phyloP scores from a whole-genome alignment of 768 basidiomycete species.

The Russula sp. region DNA sequence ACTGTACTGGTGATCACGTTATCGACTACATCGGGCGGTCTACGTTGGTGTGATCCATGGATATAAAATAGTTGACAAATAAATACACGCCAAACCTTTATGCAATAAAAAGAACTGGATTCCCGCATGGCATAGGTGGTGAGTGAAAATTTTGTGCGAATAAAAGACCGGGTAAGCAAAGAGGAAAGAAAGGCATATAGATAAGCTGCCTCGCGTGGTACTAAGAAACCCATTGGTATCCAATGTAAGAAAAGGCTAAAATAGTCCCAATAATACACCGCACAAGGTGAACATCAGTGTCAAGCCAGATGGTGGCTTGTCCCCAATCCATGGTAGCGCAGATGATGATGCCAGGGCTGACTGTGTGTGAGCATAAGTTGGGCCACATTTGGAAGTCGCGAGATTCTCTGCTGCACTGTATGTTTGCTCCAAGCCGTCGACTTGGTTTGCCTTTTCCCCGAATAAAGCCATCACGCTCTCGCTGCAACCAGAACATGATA shows the following conservation, averaged over 20 bases:
- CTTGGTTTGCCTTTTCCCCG: slow-evolving; percentile 31
- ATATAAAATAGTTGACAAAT: no score
- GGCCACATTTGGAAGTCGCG: slow-evolving; percentile 45
- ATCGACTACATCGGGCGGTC: no score
- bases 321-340: neutral
- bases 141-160: no score
- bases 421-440: slow-evolving; percentile 37
- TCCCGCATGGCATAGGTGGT: no score
- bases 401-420: slow-evolving; percentile 43
- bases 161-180: no score
- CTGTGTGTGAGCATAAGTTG: slow-evolving; percentile 31
- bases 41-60: no score
- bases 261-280: neutral
- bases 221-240: neutral
- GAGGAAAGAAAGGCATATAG: neutral
- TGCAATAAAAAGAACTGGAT: no score
- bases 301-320: neutral
- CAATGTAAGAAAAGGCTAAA: neutral
- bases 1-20: no score
- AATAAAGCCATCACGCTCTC: slow-evolving; percentile 52
- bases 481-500: slow-evolving; percentile 59
- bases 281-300: neutral
- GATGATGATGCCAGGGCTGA: slow-evolving; percentile 7
- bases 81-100: no score
- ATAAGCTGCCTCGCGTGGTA: neutral